Evolutionary conservation across 2,329 filamentous ascomycete species (phyloP).

Genomic region (Fusarium nygamai): DNA sequence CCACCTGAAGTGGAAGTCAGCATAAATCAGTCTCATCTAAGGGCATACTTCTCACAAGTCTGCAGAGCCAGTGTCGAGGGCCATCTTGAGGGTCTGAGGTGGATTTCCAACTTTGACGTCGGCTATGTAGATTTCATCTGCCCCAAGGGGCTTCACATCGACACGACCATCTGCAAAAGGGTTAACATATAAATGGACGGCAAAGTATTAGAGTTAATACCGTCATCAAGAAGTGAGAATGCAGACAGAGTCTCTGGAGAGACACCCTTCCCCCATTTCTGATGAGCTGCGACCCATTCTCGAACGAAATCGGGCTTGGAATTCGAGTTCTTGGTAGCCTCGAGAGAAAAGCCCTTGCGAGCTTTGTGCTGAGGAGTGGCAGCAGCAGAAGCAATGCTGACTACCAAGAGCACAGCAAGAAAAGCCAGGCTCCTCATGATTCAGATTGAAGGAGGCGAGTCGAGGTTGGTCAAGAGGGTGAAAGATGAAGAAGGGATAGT

Average conservation of each 20-base stretch:
- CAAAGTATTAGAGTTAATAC: slow-evolving; percentile 23
- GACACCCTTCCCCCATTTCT: slow-evolving; percentile 48
- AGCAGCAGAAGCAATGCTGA: slow-evolving; percentile 17
- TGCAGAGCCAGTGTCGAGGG: slow-evolving; percentile 65
- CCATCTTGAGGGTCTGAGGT: slow-evolving; percentile 57
- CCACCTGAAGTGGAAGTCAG: slow-evolving; percentile 55
- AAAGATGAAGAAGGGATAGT: neutral
- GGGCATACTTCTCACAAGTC: slow-evolving; percentile 67
- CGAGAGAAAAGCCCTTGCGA: slow-evolving; percentile 44
- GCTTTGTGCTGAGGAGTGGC: slow-evolving; percentile 10
- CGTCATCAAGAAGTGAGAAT: slow-evolving; percentile 45
- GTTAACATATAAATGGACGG: slow-evolving; percentile 13
- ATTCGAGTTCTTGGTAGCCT: slow-evolving; percentile 34
- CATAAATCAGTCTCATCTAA: neutral
- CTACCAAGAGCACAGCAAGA: slow-evolving; percentile 22
- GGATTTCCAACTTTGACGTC: slow-evolving; percentile 59
- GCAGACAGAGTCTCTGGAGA: slow-evolving; percentile 28
- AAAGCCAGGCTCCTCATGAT: slow-evolving; percentile 33
- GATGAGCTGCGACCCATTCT: slow-evolving; percentile 47
- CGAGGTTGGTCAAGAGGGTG: neutral
- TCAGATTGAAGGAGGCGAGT: neutral
- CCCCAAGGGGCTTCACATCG: slow-evolving; percentile 50
- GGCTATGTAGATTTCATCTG: slow-evolving; percentile 56
- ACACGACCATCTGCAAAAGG: slow-evolving; percentile 45
- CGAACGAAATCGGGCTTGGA: slow-evolving; percentile 46